Percentiles rank a stretch among this genome's conserved stretches.
phyloP scores from a whole-genome alignment of 1,284 basidiomycete genomes.

The Polyporus tsugae region DNA sequence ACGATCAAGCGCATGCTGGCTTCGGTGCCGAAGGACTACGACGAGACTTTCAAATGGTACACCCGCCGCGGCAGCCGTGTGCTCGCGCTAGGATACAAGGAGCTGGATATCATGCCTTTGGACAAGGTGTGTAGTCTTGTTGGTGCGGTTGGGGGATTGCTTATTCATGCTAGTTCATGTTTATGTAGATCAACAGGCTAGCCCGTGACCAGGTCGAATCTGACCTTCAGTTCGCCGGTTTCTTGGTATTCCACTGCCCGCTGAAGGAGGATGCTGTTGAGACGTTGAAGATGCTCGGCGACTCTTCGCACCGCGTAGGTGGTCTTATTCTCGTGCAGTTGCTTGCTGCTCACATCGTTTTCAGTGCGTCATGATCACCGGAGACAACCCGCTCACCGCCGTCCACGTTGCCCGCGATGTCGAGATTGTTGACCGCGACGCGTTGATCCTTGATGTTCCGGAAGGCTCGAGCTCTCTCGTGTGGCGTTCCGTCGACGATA shows the following conservation, averaged over 20 bases:
- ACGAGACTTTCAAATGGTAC: slow-evolving; percentile 93
- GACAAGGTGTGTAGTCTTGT: slow-evolving; percentile 62
- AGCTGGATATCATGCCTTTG: slow-evolving; percentile 70
- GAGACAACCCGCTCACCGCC: slow-evolving; percentile 95
- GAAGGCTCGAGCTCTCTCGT: slow-evolving; percentile 84
- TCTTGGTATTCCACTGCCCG: slow-evolving; percentile 96
- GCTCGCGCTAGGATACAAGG: slow-evolving; percentile 87
- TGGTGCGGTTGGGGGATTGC: not conserved
- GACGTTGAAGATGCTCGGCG: slow-evolving; percentile 90
- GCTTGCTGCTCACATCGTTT: slow-evolving; percentile 15
- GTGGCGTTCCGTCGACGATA: slow-evolving; percentile 94
- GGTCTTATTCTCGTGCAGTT: not conserved
- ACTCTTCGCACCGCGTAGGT: slow-evolving; percentile 92
- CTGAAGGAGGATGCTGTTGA: slow-evolving; percentile 93
- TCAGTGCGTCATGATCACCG: slow-evolving; percentile 97
- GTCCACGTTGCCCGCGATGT: slow-evolving; percentile 94
- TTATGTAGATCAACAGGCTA: slow-evolving; percentile 81
- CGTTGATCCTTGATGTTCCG: slow-evolving; percentile 88
- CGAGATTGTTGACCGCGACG: slow-evolving; percentile 94
- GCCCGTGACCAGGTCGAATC: slow-evolving; percentile 83
- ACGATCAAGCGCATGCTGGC: slow-evolving; percentile 90
- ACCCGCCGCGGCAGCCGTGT: slow-evolving; percentile 92
- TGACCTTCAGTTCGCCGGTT: slow-evolving; percentile 83
- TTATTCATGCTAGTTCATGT: slow-evolving; percentile 18
- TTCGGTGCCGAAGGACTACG: slow-evolving; percentile 79